Evolutionary conservation across 371 early-diverging fungal species (phyloP).

Genomic region (Mucor lusitanicus): DNA sequence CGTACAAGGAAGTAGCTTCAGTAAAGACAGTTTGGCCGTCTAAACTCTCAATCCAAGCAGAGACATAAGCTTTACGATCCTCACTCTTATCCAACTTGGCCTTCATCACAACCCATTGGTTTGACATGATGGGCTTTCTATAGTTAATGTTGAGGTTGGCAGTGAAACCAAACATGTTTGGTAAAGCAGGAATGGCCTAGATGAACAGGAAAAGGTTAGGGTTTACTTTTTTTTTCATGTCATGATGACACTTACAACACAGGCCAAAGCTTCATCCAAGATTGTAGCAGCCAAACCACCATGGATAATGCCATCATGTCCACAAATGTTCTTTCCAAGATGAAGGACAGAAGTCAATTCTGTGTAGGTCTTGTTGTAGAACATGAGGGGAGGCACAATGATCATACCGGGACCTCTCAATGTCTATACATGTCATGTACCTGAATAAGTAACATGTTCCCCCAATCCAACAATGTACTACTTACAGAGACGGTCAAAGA

Average conservation of each 20-base stretch:
- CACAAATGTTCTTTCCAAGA: slow-evolving; percentile 56
- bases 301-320: slow-evolving; percentile 78
- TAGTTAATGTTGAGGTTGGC: slow-evolving; percentile 79
- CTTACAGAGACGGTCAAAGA: slow-evolving; percentile 42
- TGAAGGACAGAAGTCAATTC: slow-evolving; percentile 37
- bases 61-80: slow-evolving; percentile 73
- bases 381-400: slow-evolving; percentile 36
- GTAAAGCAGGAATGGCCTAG: slow-evolving; percentile 58
- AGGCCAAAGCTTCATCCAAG: slow-evolving; percentile 65
- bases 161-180: slow-evolving; percentile 73
- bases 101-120: slow-evolving; percentile 67
- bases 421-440: slow-evolving; percentile 18
- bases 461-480: background rate
- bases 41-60: slow-evolving; percentile 59
- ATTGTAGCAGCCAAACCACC: slow-evolving; percentile 77
- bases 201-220: background rate
- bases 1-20: slow-evolving; percentile 69
- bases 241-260: slow-evolving; percentile 47
- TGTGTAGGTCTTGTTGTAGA: slow-evolving; percentile 42
- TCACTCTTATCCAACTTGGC: slow-evolving; percentile 63
- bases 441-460: background rate
- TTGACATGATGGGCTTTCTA: slow-evolving; percentile 67
- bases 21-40: slow-evolving; percentile 55
- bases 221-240: background rate
- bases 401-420: slow-evolving; percentile 45